Conservation (phyloP, 441 rosid species). For the Euphorbia celastroides region DNA sequence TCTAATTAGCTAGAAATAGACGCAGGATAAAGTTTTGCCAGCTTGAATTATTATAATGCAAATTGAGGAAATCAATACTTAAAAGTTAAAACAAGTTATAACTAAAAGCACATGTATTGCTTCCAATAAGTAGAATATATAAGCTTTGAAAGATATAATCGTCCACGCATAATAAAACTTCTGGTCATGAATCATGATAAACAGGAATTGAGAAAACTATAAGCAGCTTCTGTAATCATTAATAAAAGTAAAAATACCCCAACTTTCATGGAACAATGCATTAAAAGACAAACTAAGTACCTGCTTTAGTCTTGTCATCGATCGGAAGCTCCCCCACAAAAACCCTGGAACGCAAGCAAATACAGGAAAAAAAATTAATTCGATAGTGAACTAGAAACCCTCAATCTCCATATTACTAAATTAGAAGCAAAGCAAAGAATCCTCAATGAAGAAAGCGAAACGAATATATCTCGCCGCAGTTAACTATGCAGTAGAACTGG, state of each 20-base stretch:
- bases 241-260: background rate
- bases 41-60: background rate
- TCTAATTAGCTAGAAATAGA: background rate
- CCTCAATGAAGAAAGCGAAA: background rate
- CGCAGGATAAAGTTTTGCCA: background rate
- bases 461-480: background rate
- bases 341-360: background rate
- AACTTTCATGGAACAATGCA: background rate
- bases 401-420: background rate
- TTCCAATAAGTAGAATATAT: background rate
- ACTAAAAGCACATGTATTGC: background rate
- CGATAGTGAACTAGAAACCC: background rate
- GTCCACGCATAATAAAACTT: background rate
- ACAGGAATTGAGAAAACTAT: background rate
- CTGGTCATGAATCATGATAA: background rate
- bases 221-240: background rate
- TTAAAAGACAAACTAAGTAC: background rate
- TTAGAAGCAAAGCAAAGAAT: background rate
- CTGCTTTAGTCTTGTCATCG: background rate
- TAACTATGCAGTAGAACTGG: background rate
- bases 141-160: background rate
- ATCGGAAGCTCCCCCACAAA: background rate
- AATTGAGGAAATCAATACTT: background rate
- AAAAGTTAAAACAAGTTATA: background rate
- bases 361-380: background rate